These are phyloP conservation scores for Hymenoscyphus fructigenus DNA, from an alignment of 2,329 filamentous ascomycete genomes.

Conservation along the genomic window DNA sequence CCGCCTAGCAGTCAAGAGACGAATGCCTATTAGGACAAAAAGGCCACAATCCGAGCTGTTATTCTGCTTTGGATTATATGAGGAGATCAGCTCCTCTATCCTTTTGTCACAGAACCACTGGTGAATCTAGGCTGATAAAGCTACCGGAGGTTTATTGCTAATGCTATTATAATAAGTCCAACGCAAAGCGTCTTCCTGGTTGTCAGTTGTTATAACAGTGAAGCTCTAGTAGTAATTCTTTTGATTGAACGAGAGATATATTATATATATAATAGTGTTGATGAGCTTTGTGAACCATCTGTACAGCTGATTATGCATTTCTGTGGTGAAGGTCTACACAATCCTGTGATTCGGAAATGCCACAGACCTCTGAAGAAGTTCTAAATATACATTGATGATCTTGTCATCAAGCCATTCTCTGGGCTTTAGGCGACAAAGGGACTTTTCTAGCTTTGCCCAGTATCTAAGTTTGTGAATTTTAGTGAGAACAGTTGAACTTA, in stretches of 20 bases:
- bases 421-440: constrained; percentile 19
- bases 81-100: no score
- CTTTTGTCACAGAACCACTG: constrained; percentile 4
- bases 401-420: constrained; percentile 19
- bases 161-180: constrained; percentile 20
- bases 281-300: constrained; percentile 12
- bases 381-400: constrained; percentile 22
- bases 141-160: constrained; percentile 9
- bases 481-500: neutral
- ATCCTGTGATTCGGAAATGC: neutral
- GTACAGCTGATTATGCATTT: constrained; percentile 3
- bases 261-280: constrained; percentile 17
- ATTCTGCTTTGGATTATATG: no score
- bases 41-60: no score
- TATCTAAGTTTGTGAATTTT: constrained; percentile 15
- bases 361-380: constrained; percentile 19
- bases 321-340: no score
- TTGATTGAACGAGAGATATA: constrained; percentile 18
- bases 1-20: constrained; percentile 8
- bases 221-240: constrained; percentile 18
- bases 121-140: constrained; percentile 13
- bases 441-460: constrained; percentile 13
- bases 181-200: constrained; percentile 9
- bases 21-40: no score
- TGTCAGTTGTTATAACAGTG: constrained; percentile 15